Conservation (phyloP, 2,329 filamentous ascomycete species). For the Myriosclerotinia scirpicola region DNA sequence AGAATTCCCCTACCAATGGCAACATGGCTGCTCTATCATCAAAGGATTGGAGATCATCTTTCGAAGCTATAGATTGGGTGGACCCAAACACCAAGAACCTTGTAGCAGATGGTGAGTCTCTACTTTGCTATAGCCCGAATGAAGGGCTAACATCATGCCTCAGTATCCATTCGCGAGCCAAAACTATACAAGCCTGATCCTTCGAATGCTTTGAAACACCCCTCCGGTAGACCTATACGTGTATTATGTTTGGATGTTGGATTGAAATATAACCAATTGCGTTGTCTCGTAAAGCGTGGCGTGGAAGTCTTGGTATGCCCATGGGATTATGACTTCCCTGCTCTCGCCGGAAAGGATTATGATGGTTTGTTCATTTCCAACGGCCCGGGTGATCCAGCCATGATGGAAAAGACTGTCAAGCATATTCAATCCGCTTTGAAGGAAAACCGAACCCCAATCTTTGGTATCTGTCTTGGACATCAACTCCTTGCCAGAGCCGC, state of each 20-base stretch:
- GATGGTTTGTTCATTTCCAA: conserved; percentile 98
- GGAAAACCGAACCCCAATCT: conserved; percentile 81
- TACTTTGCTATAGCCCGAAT: conserved; percentile 28
- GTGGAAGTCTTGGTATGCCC: conserved; percentile 93
- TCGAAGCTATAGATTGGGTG: conserved; percentile 82
- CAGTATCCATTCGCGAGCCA: conserved; percentile 86
- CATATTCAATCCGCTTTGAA: conserved; percentile 75
- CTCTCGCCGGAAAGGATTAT: conserved; percentile 76
- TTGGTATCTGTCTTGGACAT: conserved; percentile 95
- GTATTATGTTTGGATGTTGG: conserved; percentile 94
- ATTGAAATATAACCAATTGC: conserved; percentile 96
- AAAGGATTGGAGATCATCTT: conserved; percentile 54
- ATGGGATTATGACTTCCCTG: conserved; percentile 90
- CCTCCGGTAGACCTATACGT: conserved; percentile 81
- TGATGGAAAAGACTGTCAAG: conserved; percentile 75
- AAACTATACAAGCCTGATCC: conserved; percentile 80
- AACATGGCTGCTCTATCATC: conserved; percentile 43
- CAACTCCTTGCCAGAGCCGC: conserved; percentile 87
- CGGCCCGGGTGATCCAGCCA: conserved; percentile 91
- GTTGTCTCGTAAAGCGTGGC: conserved; percentile 86
- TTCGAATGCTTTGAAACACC: conserved; percentile 74
- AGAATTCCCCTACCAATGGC: conserved; percentile 46
- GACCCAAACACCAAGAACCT: conserved; percentile 93
- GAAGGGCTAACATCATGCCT: conserved; percentile 44
- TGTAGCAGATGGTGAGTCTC: conserved; percentile 81